Evolutionary conservation across 805 yeast species (phyloP).

Genomic region (Naumovozyma castellii): DNA sequence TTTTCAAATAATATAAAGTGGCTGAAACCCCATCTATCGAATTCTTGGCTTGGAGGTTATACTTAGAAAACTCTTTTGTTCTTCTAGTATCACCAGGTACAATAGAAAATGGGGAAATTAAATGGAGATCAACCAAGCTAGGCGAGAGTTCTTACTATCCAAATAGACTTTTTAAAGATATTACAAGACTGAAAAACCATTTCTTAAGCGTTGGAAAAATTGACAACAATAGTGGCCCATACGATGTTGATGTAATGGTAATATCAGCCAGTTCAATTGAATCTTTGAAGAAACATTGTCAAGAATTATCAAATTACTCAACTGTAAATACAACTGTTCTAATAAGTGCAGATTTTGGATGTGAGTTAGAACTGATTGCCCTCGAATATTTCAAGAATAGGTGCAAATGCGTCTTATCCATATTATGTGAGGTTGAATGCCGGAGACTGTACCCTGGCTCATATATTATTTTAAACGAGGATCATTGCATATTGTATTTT

Average conservation of each 20-base stretch:
- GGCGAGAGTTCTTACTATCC: constrained; percentile 29
- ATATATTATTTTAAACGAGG: constrained; percentile 24
- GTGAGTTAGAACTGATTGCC: constrained; percentile 22
- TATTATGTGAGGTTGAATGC: constrained; percentile 25
- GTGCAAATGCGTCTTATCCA: constrained; percentile 20
- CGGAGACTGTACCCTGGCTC: constrained; percentile 27
- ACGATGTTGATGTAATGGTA: constrained; percentile 20
- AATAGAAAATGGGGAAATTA: constrained; percentile 26
- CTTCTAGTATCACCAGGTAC: constrained; percentile 24
- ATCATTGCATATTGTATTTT: constrained; percentile 15
- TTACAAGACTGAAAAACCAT: constrained; percentile 11
- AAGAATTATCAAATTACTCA: constrained; percentile 11
- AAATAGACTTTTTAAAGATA: constrained; percentile 22
- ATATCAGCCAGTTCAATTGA: constrained; percentile 23
- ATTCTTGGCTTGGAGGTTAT: constrained; percentile 28
- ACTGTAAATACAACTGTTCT: constrained; percentile 17
- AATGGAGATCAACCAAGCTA: constrained; percentile 27
- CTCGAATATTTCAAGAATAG: constrained; percentile 8
- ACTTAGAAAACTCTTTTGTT: constrained; percentile 24
- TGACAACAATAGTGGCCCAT: constrained; percentile 9
- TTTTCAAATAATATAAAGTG: constrained; percentile 6
- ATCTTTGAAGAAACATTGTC: constrained; percentile 14
- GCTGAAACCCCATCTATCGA: constrained; percentile 29
- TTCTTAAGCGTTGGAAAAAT: constrained; percentile 2
- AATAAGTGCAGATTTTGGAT: constrained; percentile 25